Base-by-base conservation (phyloP, 352 stramenopile genomes). In the Phytophthora pistaciae region DNA sequence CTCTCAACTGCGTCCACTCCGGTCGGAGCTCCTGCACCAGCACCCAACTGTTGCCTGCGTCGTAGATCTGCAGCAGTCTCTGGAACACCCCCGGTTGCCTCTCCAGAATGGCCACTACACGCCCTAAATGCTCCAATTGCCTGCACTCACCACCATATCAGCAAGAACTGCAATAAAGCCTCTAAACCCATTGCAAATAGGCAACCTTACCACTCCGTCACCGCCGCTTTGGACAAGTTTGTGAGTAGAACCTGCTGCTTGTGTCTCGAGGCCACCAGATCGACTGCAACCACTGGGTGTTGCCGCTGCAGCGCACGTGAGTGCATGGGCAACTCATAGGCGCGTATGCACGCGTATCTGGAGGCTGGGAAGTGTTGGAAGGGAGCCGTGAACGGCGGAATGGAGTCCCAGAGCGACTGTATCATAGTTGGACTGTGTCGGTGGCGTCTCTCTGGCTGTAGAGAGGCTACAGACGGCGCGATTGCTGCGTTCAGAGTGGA, bases 1-100 rank as follows among this genome's bases (percentile, higher is more conserved):
- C 54, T 61, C 74, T 75, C 44, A 87, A 48, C 4, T 60, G 11
- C 20, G 63, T 65, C 82, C 82, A 90, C 29, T 57, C 21, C 0
- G 73, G 10, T 2, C 79, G 55, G n/a, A 84, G 76, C 40, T 88
- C 72, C 40, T 92, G 84, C 13, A 84, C 75, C 23, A 92, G 77
- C 42, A 92, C 80, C 82, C 82, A 92, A 54, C 67, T 79, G 56
- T 68, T 72, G 46, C 72, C 79, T 36, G 81, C 70, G 38, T 91
- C 84, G 76, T 77, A 90, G 23, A 91, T 74, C 20, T 76, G 68
- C 42, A 83, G 60, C 42, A 90, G 73, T 5, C 36, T 64, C 66
- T 91, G 84, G 67, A 90, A 90, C 53, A 79, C 69, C 1, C 20
- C 14, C 10, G 74, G 65, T 8, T 74, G 58, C 3, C 78, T 82